Percentiles rank a stretch among this genome's conserved stretches.
These are phyloP conservation scores for Apiospora aurea DNA, from an alignment of 2,329 filamentous ascomycete species.

Conservation along the genomic window DNA sequence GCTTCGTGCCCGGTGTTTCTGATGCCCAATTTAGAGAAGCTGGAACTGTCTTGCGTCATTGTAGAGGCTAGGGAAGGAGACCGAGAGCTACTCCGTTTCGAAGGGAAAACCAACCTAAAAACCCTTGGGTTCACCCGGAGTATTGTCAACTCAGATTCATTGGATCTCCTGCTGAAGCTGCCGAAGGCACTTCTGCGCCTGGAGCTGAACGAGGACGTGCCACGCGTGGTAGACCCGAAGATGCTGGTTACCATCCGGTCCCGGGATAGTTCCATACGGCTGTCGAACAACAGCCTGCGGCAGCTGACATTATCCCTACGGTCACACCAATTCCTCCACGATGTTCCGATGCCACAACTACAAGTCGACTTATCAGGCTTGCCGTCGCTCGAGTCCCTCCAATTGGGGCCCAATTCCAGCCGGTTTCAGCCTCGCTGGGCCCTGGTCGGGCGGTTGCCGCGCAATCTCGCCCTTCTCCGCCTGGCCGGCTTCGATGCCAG, in stretches of 20 bases:
- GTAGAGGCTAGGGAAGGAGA: not conserved
- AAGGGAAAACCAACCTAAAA: not conserved
- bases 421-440: not conserved
- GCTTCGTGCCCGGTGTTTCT: slow-evolving; percentile 4
- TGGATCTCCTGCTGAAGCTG: not conserved
- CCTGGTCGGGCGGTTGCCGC: not conserved
- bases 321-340: not conserved
- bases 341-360: too few relatives aligned
- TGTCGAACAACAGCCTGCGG: not conserved
- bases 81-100: not conserved
- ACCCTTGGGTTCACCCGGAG: not conserved
- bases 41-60: not conserved
- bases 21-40: not conserved
- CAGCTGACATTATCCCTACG: not conserved
- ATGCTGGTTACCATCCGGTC: not conserved
- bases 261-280: not conserved
- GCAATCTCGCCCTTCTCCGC: not conserved
- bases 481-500: not conserved
- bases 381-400: not conserved
- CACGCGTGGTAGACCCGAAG: not conserved
- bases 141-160: not conserved
- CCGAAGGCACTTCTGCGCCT: not conserved
- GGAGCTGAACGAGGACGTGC: not conserved
- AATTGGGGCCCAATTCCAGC: not conserved
- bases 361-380: not conserved